These are phyloP conservation scores for Alternaria sp. DNA, from an alignment of 2,329 filamentous ascomycete species.

Conservation along the genomic window DNA sequence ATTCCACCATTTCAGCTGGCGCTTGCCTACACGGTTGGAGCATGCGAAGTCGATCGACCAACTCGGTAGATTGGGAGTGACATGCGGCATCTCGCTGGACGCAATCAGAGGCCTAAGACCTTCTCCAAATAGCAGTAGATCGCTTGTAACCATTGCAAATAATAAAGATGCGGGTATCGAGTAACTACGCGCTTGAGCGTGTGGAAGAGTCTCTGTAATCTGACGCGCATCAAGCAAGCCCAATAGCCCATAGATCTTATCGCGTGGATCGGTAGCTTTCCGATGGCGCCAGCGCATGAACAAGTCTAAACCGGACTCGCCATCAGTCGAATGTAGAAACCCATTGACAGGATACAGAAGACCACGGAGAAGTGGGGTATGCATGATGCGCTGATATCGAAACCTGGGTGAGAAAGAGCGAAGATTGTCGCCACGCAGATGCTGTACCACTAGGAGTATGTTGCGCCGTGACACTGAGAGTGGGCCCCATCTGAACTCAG, in stretches of 20 bases:
- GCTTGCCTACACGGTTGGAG: slow-evolving; percentile 16
- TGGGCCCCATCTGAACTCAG: slow-evolving; percentile 16
- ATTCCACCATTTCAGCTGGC: slow-evolving; percentile 27
- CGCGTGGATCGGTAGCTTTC: slow-evolving; percentile 27
- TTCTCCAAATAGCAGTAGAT: slow-evolving; percentile 15
- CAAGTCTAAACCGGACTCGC: slow-evolving; percentile 15
- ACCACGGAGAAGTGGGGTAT: slow-evolving; percentile 11
- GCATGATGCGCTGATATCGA: not conserved
- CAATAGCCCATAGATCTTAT: slow-evolving; percentile 33
- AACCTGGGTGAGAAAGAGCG: slow-evolving; percentile 4
- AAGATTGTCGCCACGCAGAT: slow-evolving; percentile 4
- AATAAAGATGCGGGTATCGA: not conserved
- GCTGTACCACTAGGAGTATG: not conserved
- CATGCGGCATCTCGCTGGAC: slow-evolving; percentile 17
- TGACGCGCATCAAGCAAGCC: slow-evolving; percentile 13
- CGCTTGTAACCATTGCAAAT: not conserved
- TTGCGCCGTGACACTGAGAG: slow-evolving; percentile 5
- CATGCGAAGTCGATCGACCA: slow-evolving; percentile 28
- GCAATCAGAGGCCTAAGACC: slow-evolving; percentile 18
- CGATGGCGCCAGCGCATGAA: slow-evolving; percentile 28
- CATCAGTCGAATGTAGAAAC: slow-evolving; percentile 10
- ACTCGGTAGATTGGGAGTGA: slow-evolving; percentile 4
- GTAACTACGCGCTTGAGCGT: not conserved
- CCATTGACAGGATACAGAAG: slow-evolving; percentile 24
- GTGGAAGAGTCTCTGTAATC: not conserved